Evolutionary conservation across 768 basidiomycete genomes (phyloP).

Genomic region (Boletus fagicola): DNA sequence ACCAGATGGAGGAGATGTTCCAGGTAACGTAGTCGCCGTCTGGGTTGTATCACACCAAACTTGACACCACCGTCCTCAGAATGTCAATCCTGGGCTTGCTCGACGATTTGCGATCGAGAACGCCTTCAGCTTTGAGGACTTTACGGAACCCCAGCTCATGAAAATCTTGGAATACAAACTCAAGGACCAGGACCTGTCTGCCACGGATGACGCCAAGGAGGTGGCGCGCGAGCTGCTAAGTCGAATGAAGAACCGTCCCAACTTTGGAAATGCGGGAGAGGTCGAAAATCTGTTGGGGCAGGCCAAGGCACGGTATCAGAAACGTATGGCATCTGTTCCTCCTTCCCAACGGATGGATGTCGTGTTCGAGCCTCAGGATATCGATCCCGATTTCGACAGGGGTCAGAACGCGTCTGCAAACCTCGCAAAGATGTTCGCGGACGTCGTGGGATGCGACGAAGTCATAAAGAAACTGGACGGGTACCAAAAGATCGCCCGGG

Average conservation of each 20-base stretch:
- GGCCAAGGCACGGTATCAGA: constrained; percentile 50
- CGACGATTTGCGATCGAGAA: constrained; percentile 69
- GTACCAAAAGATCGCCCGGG: constrained; percentile 52
- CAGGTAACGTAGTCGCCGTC: constrained; percentile 43
- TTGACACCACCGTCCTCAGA: constrained; percentile 37
- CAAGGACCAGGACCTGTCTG: constrained; percentile 53
- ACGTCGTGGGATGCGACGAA: constrained; percentile 60
- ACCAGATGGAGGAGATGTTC: constrained; percentile 72
- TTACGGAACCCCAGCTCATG: constrained; percentile 50
- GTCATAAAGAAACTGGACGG: constrained; percentile 46
- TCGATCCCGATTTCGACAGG: constrained; percentile 64
- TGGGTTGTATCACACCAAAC: background rate
- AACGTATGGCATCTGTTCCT: constrained; percentile 35
- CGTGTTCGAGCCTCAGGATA: constrained; percentile 49
- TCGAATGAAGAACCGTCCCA: constrained; percentile 43
- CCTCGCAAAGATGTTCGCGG: constrained; percentile 57
- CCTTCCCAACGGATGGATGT: constrained; percentile 26
- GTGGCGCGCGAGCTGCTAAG: constrained; percentile 52
- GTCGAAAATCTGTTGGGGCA: constrained; percentile 60
- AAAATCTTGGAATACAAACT: constrained; percentile 57
- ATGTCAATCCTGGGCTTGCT: constrained; percentile 67
- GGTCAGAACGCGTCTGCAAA: constrained; percentile 46
- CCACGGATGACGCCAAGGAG: constrained; percentile 55
- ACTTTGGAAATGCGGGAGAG: constrained; percentile 67
- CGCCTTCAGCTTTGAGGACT: constrained; percentile 68